These are phyloP conservation scores for Arthroderma uncinatum DNA, from an alignment of 2,329 filamentous ascomycete genomes.

Conservation along the genomic window DNA sequence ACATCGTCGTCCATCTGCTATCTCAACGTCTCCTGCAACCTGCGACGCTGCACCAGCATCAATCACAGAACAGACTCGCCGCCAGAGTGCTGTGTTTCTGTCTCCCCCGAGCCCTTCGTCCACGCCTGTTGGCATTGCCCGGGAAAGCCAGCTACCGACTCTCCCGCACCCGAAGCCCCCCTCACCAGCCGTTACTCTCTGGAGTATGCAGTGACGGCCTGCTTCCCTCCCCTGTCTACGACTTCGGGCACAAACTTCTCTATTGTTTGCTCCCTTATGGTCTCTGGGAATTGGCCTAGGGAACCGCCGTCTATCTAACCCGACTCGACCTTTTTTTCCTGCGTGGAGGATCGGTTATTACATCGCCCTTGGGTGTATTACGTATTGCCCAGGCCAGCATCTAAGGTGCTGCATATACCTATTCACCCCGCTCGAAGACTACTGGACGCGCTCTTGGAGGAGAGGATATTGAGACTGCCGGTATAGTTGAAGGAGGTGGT, in stretches of 20 bases:
- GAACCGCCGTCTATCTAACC: neutral
- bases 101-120: neutral
- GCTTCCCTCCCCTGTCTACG: neutral
- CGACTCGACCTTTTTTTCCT: neutral
- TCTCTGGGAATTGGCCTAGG: neutral
- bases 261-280: neutral
- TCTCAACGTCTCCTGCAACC: neutral
- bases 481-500: conserved; percentile 7
- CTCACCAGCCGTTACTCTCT: neutral
- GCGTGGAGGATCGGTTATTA: neutral
- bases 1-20: neutral
- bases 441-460: neutral
- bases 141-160: neutral
- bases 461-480: neutral
- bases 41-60: neutral
- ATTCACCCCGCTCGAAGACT: neutral
- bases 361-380: neutral
- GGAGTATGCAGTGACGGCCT: neutral
- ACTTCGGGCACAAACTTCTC: neutral
- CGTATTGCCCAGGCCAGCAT: neutral
- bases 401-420: neutral
- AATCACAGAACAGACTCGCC: neutral
- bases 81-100: neutral
- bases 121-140: neutral
- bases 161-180: neutral